Percentiles rank a stretch among this genome's conserved stretches.
These are phyloP conservation scores for Pyracantha coccinea DNA, from an alignment of 331 rosid species.

Conservation along the genomic window DNA sequence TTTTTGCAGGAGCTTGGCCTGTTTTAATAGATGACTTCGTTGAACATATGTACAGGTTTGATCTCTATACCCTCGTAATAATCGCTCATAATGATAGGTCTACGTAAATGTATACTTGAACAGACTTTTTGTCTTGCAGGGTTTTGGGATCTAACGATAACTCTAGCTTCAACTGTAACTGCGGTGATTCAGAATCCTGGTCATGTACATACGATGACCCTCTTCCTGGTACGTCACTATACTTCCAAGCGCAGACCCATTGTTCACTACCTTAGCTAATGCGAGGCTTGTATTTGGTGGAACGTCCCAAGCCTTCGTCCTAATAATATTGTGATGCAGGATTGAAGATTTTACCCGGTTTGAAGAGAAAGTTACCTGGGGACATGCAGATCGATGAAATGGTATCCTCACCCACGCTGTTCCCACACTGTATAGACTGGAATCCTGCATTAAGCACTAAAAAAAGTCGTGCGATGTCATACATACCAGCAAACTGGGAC, in stretches of 20 bases:
- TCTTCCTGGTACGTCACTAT: slow-evolving; percentile 47
- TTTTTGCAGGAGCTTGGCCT: slow-evolving; percentile 95
- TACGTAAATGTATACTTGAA: neutral
- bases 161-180: slow-evolving; percentile 39
- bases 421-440: slow-evolving; percentile 17
- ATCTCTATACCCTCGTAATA: slow-evolving; percentile 12
- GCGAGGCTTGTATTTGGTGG: neutral
- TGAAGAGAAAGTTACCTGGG: slow-evolving; percentile 68
- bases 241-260: neutral
- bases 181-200: slow-evolving; percentile 63
- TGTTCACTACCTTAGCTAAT: neutral
- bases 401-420: slow-evolving; percentile 21
- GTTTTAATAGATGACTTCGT: slow-evolving; percentile 91
- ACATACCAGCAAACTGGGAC: slow-evolving; percentile 24
- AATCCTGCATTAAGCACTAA: slow-evolving; percentile 27
- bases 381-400: slow-evolving; percentile 33
- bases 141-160: slow-evolving; percentile 41
- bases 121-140: slow-evolving; percentile 31
- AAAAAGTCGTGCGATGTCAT: slow-evolving; percentile 34
- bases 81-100: neutral
- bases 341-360: slow-evolving; percentile 37
- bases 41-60: slow-evolving; percentile 93
- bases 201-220: slow-evolving; percentile 40
- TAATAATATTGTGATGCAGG: slow-evolving; percentile 36
- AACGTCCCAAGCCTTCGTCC: neutral